Conservation (phyloP, 108 stramenopile species). For the Fistulifera solaris region DNA sequence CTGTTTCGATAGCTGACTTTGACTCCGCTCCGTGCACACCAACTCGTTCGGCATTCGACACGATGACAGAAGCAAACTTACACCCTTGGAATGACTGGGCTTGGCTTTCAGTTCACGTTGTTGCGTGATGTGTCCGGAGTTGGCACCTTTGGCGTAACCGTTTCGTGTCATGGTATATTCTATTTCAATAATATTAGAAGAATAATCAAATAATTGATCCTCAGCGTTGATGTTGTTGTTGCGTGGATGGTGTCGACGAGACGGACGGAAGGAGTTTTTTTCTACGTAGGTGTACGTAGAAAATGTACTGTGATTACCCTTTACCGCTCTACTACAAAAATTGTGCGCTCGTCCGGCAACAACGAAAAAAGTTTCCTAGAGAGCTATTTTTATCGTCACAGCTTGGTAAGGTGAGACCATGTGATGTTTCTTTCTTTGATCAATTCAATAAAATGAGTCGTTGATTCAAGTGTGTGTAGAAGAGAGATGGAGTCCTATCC, state of each 20-base stretch:
- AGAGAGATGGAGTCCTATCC: too few species aligned
- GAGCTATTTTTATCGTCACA: too few species aligned
- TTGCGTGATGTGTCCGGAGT: conserved; percentile 66
- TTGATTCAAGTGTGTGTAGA: too few species aligned
- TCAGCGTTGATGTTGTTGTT: not conserved
- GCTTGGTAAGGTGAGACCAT: too few species aligned
- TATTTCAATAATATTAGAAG: conserved; percentile 11
- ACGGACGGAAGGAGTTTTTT: not conserved
- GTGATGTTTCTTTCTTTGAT: too few species aligned
- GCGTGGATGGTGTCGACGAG: not conserved
- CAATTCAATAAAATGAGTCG: not conserved
- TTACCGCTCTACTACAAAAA: conserved; percentile 5
- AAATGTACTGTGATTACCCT: not conserved
- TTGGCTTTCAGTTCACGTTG: conserved; percentile 47
- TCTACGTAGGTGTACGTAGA: not conserved
- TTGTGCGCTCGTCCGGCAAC: too few species aligned
- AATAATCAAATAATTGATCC: too few species aligned
- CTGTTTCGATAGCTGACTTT: too few species aligned
- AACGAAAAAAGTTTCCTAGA: too few species aligned
- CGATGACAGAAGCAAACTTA: too few species aligned
- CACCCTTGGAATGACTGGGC: conserved; percentile 64
- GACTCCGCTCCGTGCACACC: too few species aligned
- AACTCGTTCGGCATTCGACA: too few species aligned
- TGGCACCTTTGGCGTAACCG: conserved; percentile 79
- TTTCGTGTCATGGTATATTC: conserved; percentile 76